phyloP scores from a whole-genome alignment of 2,329 filamentous ascomycete species.

The Aspergillus ochraceus region DNA sequence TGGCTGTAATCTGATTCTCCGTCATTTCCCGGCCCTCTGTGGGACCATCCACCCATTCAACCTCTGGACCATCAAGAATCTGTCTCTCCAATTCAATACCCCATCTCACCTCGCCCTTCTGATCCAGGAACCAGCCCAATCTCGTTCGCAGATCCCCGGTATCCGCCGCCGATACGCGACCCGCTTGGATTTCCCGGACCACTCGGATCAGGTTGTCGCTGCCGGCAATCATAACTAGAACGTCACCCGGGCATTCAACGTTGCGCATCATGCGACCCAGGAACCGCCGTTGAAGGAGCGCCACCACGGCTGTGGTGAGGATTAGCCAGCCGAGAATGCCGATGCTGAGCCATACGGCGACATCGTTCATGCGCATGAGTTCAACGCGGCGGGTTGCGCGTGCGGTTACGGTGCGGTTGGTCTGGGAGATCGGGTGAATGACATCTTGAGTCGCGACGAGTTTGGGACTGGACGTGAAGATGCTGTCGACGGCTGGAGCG shows the following conservation, averaged over 20 bases:
- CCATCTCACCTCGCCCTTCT: neutral
- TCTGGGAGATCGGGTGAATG: neutral
- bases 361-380: neutral
- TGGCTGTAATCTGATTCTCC: neutral
- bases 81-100: neutral
- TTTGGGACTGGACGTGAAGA: neutral
- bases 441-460: neutral
- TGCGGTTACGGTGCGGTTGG: neutral
- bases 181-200: neutral
- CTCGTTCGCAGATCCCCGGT: neutral
- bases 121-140: neutral
- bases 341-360: neutral
- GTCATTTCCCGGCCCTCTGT: neutral
- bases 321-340: conserved; percentile 1
- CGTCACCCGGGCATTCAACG: neutral
- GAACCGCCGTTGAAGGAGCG: neutral
- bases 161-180: neutral
- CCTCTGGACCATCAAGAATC: neutral
- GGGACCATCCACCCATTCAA: neutral
- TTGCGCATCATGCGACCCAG: neutral
- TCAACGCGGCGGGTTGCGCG: neutral
- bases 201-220: neutral
- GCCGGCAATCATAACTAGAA: neutral
- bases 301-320: neutral
- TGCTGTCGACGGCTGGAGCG: neutral